Conservation (phyloP, 2,329 filamentous ascomycete genomes). For the Ramularia collo-cygni region DNA sequence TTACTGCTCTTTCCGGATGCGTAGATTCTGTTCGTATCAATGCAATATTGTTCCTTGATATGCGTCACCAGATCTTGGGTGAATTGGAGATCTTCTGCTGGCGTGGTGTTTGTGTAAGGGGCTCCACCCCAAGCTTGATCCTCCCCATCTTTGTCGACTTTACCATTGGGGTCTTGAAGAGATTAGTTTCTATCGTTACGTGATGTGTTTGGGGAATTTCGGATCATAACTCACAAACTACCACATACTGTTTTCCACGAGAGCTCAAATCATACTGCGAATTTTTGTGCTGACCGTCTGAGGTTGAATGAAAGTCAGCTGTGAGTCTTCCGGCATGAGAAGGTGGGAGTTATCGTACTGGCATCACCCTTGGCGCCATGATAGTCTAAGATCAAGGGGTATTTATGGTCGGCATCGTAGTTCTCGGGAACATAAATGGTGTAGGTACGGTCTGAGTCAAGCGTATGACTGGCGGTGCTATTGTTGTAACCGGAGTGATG, state of each 20-base stretch:
- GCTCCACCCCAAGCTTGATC: constrained; percentile 38
- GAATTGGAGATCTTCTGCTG: constrained; percentile 39
- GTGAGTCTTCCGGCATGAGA: too few relatives aligned
- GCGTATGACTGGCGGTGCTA: too few relatives aligned
- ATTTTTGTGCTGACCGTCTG: constrained; percentile 34
- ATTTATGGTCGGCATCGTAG: constrained; percentile 18
- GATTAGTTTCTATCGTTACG: not conserved
- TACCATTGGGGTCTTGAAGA: constrained; percentile 36
- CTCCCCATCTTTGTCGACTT: too few relatives aligned
- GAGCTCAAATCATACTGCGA: constrained; percentile 41
- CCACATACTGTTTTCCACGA: constrained; percentile 40
- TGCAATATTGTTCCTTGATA: constrained; percentile 38
- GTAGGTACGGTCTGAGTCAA: too few relatives aligned
- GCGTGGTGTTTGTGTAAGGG: constrained; percentile 32
- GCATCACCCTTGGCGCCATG: constrained; percentile 31
- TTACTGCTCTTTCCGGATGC: constrained; percentile 48
- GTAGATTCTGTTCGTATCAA: constrained; percentile 41
- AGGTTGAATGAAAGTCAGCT: too few relatives aligned
- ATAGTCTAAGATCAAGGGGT: constrained; percentile 42
- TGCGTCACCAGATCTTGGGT: constrained; percentile 38
- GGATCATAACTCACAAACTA: constrained; percentile 31
- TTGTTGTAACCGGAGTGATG: too few relatives aligned
- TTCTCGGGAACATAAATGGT: constrained; percentile 19
- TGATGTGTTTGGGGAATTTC: not conserved
- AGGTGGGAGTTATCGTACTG: not conserved